A percentile compares a stretch with the other conserved stretches of the same genome.
Evolutionary conservation across 306 rosid genomes (phyloP).

Genomic region (Cucumis hystrix): DNA sequence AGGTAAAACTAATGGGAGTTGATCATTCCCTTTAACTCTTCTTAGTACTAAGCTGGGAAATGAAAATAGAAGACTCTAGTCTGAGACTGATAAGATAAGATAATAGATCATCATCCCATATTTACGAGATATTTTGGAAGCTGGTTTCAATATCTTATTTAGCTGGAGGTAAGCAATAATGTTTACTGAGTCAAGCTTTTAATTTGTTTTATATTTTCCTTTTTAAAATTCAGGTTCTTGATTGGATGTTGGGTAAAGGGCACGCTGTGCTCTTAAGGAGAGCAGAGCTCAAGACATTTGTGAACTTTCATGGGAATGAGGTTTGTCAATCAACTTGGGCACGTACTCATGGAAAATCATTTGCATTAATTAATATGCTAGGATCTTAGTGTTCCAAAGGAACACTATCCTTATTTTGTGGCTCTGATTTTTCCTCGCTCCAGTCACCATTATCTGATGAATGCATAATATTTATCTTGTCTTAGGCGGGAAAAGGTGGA

Average conservation of each 20-base stretch:
- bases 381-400: background rate
- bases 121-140: background rate
- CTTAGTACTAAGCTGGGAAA: background rate
- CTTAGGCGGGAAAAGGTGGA: conserved; percentile 97
- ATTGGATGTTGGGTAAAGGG: conserved; percentile 96
- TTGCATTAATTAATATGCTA: background rate
- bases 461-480: conserved; percentile 13
- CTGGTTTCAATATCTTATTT: background rate
- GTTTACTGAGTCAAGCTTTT: background rate
- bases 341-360: background rate
- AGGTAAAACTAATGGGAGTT: conserved; percentile 30
- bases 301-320: conserved; percentile 95
- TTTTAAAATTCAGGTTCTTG: conserved; percentile 49
- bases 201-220: background rate
- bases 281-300: conserved; percentile 97
- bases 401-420: background rate
- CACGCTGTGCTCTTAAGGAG: conserved; percentile 84
- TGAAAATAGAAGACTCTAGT: background rate
- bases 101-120: background rate
- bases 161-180: background rate
- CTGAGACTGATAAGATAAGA: background rate
- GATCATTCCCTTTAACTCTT: background rate
- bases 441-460: background rate
- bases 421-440: background rate
- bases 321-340: conserved; percentile 21